Base-by-base conservation (phyloP, 2,329 filamentous ascomycete genomes). In the Pezizomycotina sp. region DNA sequence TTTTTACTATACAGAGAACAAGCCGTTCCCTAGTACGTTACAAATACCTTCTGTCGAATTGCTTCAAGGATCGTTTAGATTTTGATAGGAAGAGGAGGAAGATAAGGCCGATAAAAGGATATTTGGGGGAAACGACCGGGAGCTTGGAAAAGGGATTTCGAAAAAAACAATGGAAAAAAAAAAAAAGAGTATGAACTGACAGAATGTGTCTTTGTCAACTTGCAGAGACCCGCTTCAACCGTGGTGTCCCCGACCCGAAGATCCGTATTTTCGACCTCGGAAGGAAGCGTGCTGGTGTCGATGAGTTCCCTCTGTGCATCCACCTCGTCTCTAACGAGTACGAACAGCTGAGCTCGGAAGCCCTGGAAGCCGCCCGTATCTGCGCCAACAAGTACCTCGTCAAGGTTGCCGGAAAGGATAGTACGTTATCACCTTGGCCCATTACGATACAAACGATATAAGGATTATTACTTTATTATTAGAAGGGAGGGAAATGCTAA, bases 201-300 rank as follows among this genome's bases (percentile, higher is more conserved):
- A 47, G 37, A 14, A 29, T 48, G 31, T 22, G 10, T n/a, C n/a
- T n/a, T n/a, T n/a, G n/a, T 25, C 15, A 27, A 65, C 95, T 93
- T 69, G 89, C 89, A 57, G 98, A 98, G 79, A 93, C 84, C 58
- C 82, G 89, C 59, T 98, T 95, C 80, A 98, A 98, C 80, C 84
- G 89, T 73, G 89, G 89, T 95, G 84, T 93, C 54, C 70, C 71
- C 60, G 70, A 77, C 63, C 69, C 71, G 55, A 76, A 76, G 69
- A 75, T 93, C 62, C 79, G 83, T 61, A 98, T 98, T 73, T 98
- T 92, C 72, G 84, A 92, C 70, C 78, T 93, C 55, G 84, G 84
- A 66, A 81, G 84, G 66, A 98, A 98, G 83, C 79, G 80, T 65
- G 89, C 89, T 58, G 83, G 77, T 65, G 89, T 95, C 65, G 89